phyloP scores from a whole-genome alignment of 176 grass and related monocot species.

The Neostapfia colusana region DNA sequence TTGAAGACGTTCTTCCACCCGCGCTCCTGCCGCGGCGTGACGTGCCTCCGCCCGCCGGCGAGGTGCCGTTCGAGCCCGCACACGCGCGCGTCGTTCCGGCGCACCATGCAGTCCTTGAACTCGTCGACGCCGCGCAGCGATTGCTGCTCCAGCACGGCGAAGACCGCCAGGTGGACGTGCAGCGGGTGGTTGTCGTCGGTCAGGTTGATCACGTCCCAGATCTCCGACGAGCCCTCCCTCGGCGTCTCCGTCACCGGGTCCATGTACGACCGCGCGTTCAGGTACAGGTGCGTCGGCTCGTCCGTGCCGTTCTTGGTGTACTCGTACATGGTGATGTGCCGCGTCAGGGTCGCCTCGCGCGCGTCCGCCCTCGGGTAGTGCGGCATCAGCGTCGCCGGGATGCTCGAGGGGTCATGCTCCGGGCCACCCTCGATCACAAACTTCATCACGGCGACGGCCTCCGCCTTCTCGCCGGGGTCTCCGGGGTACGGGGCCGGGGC shows the following conservation, averaged over 20 bases:
- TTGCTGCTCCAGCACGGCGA: conserved; percentile 54
- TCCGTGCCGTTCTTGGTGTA: conserved; percentile 57
- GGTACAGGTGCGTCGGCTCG: conserved; percentile 86
- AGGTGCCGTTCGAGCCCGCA: conserved; percentile 49
- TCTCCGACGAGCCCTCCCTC: conserved; percentile 59
- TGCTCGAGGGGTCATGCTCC: neutral
- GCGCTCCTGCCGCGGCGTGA: conserved; percentile 49
- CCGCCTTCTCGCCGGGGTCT: conserved; percentile 67
- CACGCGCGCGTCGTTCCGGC: conserved; percentile 49
- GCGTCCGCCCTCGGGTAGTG: conserved; percentile 30
- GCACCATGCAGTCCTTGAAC: conserved; percentile 69
- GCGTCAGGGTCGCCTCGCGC: conserved; percentile 13
- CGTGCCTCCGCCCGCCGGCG: conserved; percentile 12
- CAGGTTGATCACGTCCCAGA: conserved; percentile 93
- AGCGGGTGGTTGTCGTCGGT: conserved; percentile 92
- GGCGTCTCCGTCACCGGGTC: conserved; percentile 86
- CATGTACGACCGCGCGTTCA: conserved; percentile 63
- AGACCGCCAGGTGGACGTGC: conserved; percentile 71
- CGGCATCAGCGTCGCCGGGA: conserved; percentile 49
- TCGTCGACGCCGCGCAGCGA: conserved; percentile 48
- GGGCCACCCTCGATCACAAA: conserved; percentile 39
- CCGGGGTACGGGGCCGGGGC: conserved; percentile 77
- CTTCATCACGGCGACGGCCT: conserved; percentile 59
- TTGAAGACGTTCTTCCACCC: conserved; percentile 98
- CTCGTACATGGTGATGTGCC: conserved; percentile 83